Evolutionary conservation across 495 filamentous ascomycete species (phyloP), one percentile per base, ranked within the genome.

Genomic region (Glutinoglossum americanum): DNA sequence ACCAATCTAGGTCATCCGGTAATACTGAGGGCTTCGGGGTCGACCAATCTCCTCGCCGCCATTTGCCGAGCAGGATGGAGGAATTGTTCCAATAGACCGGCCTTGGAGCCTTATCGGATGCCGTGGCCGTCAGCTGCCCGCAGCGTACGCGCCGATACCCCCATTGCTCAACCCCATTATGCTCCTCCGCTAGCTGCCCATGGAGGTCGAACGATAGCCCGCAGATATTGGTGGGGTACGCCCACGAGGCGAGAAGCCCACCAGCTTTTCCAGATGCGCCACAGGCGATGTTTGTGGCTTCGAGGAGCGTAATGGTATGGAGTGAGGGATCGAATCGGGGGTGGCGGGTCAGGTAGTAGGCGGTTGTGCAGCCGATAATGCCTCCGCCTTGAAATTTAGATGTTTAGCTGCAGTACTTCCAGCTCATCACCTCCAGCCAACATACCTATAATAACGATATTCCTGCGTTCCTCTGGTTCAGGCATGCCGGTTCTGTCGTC

Each of bases 191-290:
- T 9, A 98, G 73, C 58, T 94, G 78, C 17, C 78, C 75, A 64
- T 98, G 92, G 9, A 96, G 73, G 51, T 76, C 74, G 71, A 85
- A 98, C 60, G 85, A 90, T 55, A 98, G 72, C 1, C 86, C 85
- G 0, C 96, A 93, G 59, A 98, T 78, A 62, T 76, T 84, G 61
- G 68, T 75, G 0, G 92, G 92, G 64, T 97, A 95, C 13, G 92
- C 92, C 92, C 92, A 98, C 45, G 89, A 73, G 0, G 82, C 92
- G n/a, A 98, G 73, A 11, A 98, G 76, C 0, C 92, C 92, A 5
- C 92, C 92, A 1, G 92, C 92, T 72, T 98, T 98, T 6, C 92
- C 92, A 26, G 88, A 94, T 45, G 92, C 92, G 26, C 85, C 92
- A 11, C 89, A 83, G n/a, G 92, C 92, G 60, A 97, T 86, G 39